Conservation (phyloP, 441 rosid genomes). For the Populus hybrid region DNA sequence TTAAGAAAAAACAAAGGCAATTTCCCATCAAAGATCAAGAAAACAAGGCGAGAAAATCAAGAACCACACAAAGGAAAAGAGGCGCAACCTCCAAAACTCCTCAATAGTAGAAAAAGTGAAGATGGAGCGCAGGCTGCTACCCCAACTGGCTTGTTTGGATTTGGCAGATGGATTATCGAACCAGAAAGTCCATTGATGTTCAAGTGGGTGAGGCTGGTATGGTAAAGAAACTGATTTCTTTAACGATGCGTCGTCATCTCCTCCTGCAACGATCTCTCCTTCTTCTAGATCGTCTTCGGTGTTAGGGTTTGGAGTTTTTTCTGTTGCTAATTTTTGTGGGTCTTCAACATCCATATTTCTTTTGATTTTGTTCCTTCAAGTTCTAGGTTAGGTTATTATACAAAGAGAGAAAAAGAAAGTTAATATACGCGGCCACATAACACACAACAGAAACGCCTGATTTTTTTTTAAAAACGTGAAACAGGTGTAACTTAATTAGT, state of each 20-base stretch:
- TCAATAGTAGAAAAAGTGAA: constrained; percentile 67
- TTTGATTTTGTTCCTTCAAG: neutral
- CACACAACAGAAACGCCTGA: no score
- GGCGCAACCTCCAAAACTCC: constrained; percentile 75
- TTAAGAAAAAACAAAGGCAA: neutral
- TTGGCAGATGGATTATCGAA: constrained; percentile 67
- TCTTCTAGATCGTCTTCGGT: constrained; percentile 34
- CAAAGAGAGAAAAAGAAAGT: no score
- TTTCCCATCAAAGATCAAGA: neutral
- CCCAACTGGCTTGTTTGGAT: constrained; percentile 64
- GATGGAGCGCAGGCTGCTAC: constrained; percentile 65
- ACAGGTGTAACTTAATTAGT: no score
- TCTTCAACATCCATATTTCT: constrained; percentile 66
- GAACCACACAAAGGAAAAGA: neutral
- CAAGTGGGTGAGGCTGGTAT: constrained; percentile 59
- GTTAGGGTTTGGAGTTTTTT: constrained; percentile 33
- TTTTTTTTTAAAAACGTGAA: no score
- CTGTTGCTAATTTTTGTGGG: constrained; percentile 26
- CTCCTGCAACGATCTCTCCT: constrained; percentile 53
- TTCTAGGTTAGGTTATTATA: neutral
- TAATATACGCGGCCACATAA: no score
- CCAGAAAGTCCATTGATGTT: constrained; percentile 89
- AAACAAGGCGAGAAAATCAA: no score
- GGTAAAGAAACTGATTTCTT: constrained; percentile 25
- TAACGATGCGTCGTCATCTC: constrained; percentile 16